Evolutionary conservation across 805 yeast genomes (phyloP).

Genomic region (Schizosaccharomyces cryophilus): DNA sequence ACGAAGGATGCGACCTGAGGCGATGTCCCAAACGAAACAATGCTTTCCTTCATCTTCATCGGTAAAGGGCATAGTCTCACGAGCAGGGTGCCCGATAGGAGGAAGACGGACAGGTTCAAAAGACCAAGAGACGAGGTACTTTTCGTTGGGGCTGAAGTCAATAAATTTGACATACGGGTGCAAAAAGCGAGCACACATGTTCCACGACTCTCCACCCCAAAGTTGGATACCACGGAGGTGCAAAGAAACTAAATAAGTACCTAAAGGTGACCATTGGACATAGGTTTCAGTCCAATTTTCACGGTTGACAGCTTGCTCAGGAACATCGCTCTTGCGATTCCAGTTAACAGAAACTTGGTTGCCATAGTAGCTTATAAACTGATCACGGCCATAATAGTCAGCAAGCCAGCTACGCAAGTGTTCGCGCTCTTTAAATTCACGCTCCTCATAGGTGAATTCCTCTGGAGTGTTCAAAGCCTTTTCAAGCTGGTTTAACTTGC

Average conservation of each 20-base stretch:
- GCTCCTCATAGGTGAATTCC: constrained; percentile 45
- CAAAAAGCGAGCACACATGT: constrained; percentile 46
- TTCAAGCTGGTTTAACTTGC: constrained; percentile 44
- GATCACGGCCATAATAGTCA: constrained; percentile 76
- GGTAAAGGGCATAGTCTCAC: constrained; percentile 55
- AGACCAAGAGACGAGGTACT: constrained; percentile 70
- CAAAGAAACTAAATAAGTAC: constrained; percentile 63
- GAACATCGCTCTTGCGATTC: constrained; percentile 48
- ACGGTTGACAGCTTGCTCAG: constrained; percentile 57
- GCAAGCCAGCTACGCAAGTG: constrained; percentile 77
- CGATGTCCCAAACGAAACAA: constrained; percentile 76
- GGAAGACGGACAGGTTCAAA: constrained; percentile 59
- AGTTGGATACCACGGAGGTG: constrained; percentile 88
- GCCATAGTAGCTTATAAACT: constrained; percentile 52
- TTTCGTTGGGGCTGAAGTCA: constrained; percentile 83
- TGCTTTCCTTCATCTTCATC: constrained; percentile 80
- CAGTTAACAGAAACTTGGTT: constrained; percentile 69
- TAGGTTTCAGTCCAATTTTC: constrained; percentile 67
- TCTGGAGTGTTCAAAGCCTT: constrained; percentile 44
- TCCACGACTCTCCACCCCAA: constrained; percentile 79
- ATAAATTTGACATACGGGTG: constrained; percentile 77
- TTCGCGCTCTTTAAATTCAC: constrained; percentile 18
- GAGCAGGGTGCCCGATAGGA: constrained; percentile 36
- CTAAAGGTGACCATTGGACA: constrained; percentile 79
- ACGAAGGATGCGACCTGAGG: constrained; percentile 59